phyloP scores from a whole-genome alignment of 352 stramenopile species.

The Phytophthora vignae region DNA sequence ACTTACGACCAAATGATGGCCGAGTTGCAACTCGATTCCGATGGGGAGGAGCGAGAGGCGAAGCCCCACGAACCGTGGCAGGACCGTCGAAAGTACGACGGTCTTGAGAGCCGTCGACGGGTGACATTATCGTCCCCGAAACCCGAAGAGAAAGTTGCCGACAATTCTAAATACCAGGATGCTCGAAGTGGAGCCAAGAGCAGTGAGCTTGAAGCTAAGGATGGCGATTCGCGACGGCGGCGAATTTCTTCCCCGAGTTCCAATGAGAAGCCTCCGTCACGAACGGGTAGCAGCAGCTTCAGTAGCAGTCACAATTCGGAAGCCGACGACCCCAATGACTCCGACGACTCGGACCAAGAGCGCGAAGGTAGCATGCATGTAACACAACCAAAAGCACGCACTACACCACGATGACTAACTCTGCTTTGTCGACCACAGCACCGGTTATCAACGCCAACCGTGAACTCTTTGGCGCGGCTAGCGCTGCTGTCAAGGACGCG shows the following conservation, averaged over 20 bases:
- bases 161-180: background rate
- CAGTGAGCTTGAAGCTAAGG: constrained; percentile 18
- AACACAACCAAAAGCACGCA: background rate
- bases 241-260: constrained; percentile 4
- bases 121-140: background rate
- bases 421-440: constrained; percentile 11
- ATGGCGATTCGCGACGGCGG: background rate
- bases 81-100: constrained; percentile 2
- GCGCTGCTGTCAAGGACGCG: background rate
- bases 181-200: constrained; percentile 4
- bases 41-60: constrained; percentile 25
- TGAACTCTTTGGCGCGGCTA: constrained; percentile 16
- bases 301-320: constrained; percentile 26
- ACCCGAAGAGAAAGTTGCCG: background rate
- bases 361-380: constrained; percentile 12
- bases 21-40: constrained; percentile 36
- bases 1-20: constrained; percentile 46
- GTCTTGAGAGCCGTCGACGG: constrained; percentile 5
- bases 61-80: constrained; percentile 8
- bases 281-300: constrained; percentile 21
- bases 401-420: background rate
- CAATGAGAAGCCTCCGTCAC: constrained; percentile 12
- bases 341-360: constrained; percentile 27
- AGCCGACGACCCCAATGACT: constrained; percentile 16
- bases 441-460: constrained; percentile 22